phyloP scores from a whole-genome alignment of 2,329 filamentous ascomycete species.

The Fusarium phyllophilum region DNA sequence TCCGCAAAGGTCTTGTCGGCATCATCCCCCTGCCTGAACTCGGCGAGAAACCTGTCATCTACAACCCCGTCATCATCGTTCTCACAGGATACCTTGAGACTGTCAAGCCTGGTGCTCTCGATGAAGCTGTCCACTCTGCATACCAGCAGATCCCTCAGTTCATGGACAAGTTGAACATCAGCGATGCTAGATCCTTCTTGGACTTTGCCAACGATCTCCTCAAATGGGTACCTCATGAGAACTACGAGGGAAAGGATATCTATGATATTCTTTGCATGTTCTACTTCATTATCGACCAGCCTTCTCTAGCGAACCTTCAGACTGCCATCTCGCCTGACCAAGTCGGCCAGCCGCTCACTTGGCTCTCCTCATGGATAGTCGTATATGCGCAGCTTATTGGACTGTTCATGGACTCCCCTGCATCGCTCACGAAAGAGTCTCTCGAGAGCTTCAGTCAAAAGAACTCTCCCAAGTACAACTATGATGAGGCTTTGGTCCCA shows the following conservation, averaged over 20 bases:
- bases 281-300: constrained; percentile 8
- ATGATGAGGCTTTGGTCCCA: not conserved
- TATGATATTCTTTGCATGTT: constrained; percentile 9
- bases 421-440: not conserved
- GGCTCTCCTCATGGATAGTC: constrained; percentile 13
- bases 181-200: not conserved
- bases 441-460: not conserved
- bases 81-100: constrained; percentile 2
- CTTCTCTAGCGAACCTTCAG: not conserved
- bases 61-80: not conserved
- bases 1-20: not conserved
- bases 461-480: constrained; percentile 6
- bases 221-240: constrained; percentile 5
- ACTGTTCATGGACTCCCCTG: constrained; percentile 5
- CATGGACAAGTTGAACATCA: constrained; percentile 15
- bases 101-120: not conserved
- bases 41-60: not conserved
- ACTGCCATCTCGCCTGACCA: not conserved
- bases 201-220: constrained; percentile 16
- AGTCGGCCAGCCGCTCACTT: not conserved
- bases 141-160: not conserved
- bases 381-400: constrained; percentile 14
- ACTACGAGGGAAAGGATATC: not conserved
- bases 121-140: not conserved
- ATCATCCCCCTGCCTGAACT: not conserved